A percentile compares a stretch with the other conserved stretches of the same genome.
These are phyloP conservation scores for Abortiporus biennis DNA, from an alignment of 1,284 basidiomycete genomes.

Conservation along the genomic window DNA sequence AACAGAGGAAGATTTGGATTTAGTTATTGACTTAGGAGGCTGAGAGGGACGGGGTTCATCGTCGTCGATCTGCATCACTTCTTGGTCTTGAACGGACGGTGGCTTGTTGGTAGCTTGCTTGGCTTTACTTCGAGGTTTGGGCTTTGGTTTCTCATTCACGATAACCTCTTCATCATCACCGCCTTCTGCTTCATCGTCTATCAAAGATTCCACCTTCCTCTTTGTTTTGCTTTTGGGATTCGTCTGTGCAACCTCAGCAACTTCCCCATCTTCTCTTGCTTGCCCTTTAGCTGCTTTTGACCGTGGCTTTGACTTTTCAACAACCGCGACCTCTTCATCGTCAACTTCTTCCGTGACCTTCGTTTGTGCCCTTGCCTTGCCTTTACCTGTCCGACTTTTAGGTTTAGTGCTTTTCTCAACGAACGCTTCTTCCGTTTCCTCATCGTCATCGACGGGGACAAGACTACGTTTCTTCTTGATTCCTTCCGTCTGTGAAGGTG, in stretches of 20 bases:
- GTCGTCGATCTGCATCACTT: too few relatives aligned
- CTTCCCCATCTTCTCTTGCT: not conserved
- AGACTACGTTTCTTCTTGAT: not conserved
- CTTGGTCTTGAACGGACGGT: too few relatives aligned
- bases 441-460: conserved; percentile 30
- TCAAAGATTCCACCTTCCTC: not conserved
- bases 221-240: conserved; percentile 2
- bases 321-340: not conserved
- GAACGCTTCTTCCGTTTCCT: not conserved
- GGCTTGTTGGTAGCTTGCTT: too few relatives aligned
- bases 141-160: not conserved
- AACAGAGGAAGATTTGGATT: too few relatives aligned
- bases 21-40: too few relatives aligned
- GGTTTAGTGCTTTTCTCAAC: not conserved
- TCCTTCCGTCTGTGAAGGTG: conserved; percentile 8
- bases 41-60: too few relatives aligned
- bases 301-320: not conserved
- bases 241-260: too few relatives aligned
- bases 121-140: not conserved
- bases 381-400: conserved; percentile 1
- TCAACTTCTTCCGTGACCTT: conserved; percentile 2
- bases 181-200: not conserved
- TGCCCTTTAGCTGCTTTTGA: not conserved
- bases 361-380: not conserved
- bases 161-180: not conserved